A percentile compares a stretch with the other conserved stretches of the same genome.
These are phyloP conservation scores for Gaillardinia entomophila DNA, from an alignment of 805 yeast species.

Conservation along the genomic window DNA sequence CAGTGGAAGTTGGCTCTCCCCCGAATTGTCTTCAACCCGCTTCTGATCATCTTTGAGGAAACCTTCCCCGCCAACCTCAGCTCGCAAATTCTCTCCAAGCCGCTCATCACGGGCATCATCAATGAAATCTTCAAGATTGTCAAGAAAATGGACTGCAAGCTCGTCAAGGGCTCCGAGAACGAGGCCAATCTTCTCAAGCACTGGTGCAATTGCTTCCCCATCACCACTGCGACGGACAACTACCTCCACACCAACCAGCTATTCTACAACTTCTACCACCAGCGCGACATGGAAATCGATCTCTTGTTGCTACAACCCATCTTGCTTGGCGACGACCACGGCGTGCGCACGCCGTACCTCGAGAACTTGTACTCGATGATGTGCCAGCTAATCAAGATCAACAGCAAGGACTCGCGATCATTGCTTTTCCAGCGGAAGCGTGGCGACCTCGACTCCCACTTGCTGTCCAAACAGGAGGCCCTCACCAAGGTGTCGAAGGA, in stretches of 20 bases:
- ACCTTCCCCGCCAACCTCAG: slow-evolving; percentile 54
- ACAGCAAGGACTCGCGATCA: slow-evolving; percentile 19
- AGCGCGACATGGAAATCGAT: slow-evolving; percentile 57
- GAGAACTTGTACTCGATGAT: slow-evolving; percentile 79
- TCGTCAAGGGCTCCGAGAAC: slow-evolving; percentile 64
- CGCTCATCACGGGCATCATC: slow-evolving; percentile 74
- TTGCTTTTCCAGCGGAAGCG: slow-evolving; percentile 24
- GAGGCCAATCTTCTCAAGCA: slow-evolving; percentile 53
- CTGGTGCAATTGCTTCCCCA: slow-evolving; percentile 45
- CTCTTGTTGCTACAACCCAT: slow-evolving; percentile 80
- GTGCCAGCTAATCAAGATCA: slow-evolving; percentile 55
- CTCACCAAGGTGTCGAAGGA: slow-evolving; percentile 4
- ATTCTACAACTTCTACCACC: slow-evolving; percentile 60
- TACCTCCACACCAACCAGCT: slow-evolving; percentile 49
- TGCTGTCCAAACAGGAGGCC: not conserved
- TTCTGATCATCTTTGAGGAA: slow-evolving; percentile 68
- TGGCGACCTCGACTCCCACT: not conserved
- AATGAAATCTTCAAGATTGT: slow-evolving; percentile 69
- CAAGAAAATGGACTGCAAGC: slow-evolving; percentile 70
- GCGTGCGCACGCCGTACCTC: slow-evolving; percentile 82
- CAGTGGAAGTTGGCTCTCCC: slow-evolving; percentile 88
- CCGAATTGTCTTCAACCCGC: slow-evolving; percentile 69
- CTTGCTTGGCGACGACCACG: slow-evolving; percentile 81
- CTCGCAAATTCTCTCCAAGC: slow-evolving; percentile 75
- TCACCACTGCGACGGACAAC: slow-evolving; percentile 14